Evolutionary conservation across 2,329 filamentous ascomycete species (phyloP).

Genomic region (Penicillium oxalicum): DNA sequence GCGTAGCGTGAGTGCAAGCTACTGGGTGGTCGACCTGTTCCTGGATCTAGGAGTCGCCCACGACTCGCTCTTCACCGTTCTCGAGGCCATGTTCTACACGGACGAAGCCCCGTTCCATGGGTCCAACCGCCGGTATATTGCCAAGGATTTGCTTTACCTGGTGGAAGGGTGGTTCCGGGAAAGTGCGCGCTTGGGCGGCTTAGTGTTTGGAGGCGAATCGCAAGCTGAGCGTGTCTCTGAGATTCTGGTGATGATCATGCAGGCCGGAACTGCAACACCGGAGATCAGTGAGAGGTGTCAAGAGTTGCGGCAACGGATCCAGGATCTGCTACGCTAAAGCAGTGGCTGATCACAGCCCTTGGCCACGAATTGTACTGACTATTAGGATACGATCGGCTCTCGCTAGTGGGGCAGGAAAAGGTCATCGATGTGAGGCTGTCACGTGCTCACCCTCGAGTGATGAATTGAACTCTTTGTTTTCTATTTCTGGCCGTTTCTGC

Average conservation of each 20-base stretch:
- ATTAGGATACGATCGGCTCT: too few species aligned
- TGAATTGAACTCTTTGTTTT: too few species aligned
- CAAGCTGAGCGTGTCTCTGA: conserved; percentile 47
- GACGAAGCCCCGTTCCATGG: conserved; percentile 61
- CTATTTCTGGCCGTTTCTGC: too few species aligned
- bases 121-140: conserved; percentile 51
- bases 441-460: too few species aligned
- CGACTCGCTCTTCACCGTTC: conserved; percentile 55
- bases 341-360: not conserved
- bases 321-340: conserved; percentile 34
- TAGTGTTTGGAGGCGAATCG: conserved; percentile 55
- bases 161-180: conserved; percentile 56
- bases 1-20: conserved; percentile 42
- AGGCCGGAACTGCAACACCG: conserved; percentile 22
- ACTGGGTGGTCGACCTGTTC: conserved; percentile 62
- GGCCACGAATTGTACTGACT: too few species aligned
- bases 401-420: too few species aligned
- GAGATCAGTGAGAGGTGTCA: conserved; percentile 18
- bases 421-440: too few species aligned
- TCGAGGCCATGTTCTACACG: conserved; percentile 63
- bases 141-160: conserved; percentile 57
- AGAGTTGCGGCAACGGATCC: conserved; percentile 38
- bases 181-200: conserved; percentile 49
- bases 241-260: conserved; percentile 41
- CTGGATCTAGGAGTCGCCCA: conserved; percentile 56